Conservation (phyloP, 345 rosid species). For the Euphorbia lathyris region DNA sequence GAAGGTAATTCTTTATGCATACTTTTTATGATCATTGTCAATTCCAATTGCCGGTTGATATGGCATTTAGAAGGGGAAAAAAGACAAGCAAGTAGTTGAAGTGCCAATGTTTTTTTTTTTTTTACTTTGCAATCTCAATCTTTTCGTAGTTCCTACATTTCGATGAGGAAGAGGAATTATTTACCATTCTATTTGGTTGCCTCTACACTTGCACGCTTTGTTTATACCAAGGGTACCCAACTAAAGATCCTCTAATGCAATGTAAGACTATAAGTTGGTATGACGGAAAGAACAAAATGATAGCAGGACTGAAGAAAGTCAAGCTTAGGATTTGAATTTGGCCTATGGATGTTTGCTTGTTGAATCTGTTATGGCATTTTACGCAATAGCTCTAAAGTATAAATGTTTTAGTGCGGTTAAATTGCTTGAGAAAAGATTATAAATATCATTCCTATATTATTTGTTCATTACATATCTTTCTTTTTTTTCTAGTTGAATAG, state of each 20-base stretch:
- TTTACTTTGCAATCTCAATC: too few relatives aligned
- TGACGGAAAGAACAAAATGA: not conserved
- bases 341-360: not conserved
- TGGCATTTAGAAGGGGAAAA: too few relatives aligned
- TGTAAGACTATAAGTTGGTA: not conserved
- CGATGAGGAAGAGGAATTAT: not conserved
- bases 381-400: not conserved
- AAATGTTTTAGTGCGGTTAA: not conserved
- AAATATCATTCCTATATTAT: not conserved
- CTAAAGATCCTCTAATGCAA: not conserved
- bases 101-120: too few relatives aligned
- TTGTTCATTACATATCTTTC: not conserved
- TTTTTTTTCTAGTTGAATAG: not conserved
- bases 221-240: not conserved
- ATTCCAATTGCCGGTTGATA: not conserved
- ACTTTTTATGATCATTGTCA: not conserved
- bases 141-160: too few relatives aligned
- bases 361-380: not conserved
- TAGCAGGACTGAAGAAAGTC: not conserved
- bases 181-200: not conserved
- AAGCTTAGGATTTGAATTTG: not conserved
- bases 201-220: not conserved
- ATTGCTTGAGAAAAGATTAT: too few relatives aligned
- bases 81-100: too few relatives aligned
- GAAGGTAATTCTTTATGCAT: slow-evolving; percentile 38